Base-by-base conservation (phyloP, 768 basidiomycete genomes). In the Boletus rufocinnamomeus region DNA sequence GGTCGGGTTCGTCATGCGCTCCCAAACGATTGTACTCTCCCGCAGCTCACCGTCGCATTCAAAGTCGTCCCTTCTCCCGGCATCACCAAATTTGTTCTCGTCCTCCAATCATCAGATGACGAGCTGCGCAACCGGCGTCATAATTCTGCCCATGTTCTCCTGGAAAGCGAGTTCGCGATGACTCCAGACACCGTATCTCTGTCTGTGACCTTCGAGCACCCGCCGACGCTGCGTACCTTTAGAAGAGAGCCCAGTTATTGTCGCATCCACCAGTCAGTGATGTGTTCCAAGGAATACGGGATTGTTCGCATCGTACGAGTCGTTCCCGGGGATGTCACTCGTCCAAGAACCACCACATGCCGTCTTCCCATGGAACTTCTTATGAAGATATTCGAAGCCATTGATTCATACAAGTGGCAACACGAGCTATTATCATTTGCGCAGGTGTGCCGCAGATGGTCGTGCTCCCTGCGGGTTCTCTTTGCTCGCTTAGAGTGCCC, bases 371-470 rank as follows among this genome's bases (percentile, higher is more conserved):
- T 10, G 11, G 62, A 61, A 25, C 13, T 63, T 17, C 37, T 60
- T 4, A 1, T 56, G 13, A 28, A 54, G 23, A 54, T 57, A 25
- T 54, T 61, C 14, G 43, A 51, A 6, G 23, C 3, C 14, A 4
- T 3, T 17, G n/a, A 50, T 21, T n/a, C 28, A 27, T 38, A 37
- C 44, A 2, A 17, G 1, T 63, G 60, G 56, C 38, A 62, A 40
- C 14, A 27, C 1, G 44, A 62, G 43, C 44, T 62, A 3, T 19
- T 62, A 2, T 57, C 52, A 5, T 50, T 46, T 37, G 52, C 59
- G 17, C 59, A 61, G 40, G 62, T 57, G 2, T 63, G 48, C 28
- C 48, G 55, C 27, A 19, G 41, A 21, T 63, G 62, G 61, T 62
- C 47, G 1, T 50, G 43, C 21, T 11, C 46, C 14, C 35, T 62